phyloP scores from a whole-genome alignment of 768 basidiomycete species.

The Lactarius hengduanensis region DNA sequence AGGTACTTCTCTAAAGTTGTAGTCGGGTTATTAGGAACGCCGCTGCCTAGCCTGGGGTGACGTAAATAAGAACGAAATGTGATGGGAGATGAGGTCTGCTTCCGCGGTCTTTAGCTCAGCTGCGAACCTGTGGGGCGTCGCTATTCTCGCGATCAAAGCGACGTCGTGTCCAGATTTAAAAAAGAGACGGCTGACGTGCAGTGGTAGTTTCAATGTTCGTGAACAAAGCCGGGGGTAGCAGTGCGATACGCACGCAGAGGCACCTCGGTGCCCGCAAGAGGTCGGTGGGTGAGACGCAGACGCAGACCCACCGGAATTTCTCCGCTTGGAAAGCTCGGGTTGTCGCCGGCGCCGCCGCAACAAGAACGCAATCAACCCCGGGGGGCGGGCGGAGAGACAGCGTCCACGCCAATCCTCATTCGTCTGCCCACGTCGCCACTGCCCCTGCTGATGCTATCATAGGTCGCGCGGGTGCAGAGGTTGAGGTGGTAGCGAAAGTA shows the following conservation, averaged over 20 bases:
- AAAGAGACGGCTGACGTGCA: constrained; percentile 36
- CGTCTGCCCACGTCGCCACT: too few species aligned
- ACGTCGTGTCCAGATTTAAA: constrained; percentile 42
- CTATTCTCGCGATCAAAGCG: constrained; percentile 39
- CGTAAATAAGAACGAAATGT: not conserved
- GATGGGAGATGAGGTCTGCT: constrained; percentile 19
- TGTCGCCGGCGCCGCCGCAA: too few species aligned
- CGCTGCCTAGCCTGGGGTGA: constrained; percentile 37
- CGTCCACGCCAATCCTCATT: too few species aligned
- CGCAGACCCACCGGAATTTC: not conserved
- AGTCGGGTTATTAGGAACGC: constrained; percentile 36
- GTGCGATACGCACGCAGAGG: constrained; percentile 40
- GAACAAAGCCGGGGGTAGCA: not conserved
- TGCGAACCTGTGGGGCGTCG: constrained; percentile 28
- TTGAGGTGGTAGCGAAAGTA: too few species aligned
- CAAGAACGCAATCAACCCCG: too few species aligned
- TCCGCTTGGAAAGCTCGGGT: too few species aligned
- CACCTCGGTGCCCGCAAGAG: constrained; percentile 35
- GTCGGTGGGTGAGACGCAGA: not conserved
- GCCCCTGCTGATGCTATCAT: too few species aligned
- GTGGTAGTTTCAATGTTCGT: not conserved
- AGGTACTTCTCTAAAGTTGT: constrained; percentile 23
- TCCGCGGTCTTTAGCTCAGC: constrained; percentile 37
- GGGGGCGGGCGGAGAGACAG: too few species aligned
- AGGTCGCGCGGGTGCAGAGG: too few species aligned